Evolutionary conservation across 108 stramenopile genomes (phyloP).

Genomic region (Craspedostauros australis): DNA sequence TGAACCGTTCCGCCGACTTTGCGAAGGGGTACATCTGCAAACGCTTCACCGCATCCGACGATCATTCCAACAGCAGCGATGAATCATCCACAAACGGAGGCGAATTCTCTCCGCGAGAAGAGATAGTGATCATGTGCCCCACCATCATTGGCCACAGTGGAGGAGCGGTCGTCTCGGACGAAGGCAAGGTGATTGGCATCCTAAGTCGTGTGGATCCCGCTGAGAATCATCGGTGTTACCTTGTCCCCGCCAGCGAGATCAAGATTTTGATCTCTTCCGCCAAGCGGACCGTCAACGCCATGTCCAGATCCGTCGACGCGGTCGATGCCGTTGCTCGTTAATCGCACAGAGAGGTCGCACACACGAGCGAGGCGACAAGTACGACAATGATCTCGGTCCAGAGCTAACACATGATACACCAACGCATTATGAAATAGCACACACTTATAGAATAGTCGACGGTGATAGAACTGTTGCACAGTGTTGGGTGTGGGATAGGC

Average conservation of each 20-base stretch:
- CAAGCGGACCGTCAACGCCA: too few relatives aligned
- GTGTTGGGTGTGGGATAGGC: too few relatives aligned
- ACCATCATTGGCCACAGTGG: slow-evolving; percentile 73
- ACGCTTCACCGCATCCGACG: slow-evolving; percentile 33
- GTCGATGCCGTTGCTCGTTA: too few relatives aligned
- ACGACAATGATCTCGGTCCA: too few relatives aligned
- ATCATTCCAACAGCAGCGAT: slow-evolving; percentile 28
- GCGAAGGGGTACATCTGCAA: slow-evolving; percentile 60
- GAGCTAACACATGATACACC: too few relatives aligned
- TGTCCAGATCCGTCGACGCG: too few relatives aligned
- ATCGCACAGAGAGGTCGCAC: too few relatives aligned
- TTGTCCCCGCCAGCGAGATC: slow-evolving; percentile 59
- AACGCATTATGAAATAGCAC: too few relatives aligned
- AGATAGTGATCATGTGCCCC: slow-evolving; percentile 68
- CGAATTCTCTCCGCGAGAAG: slow-evolving; percentile 51
- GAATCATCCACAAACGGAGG: slow-evolving; percentile 17
- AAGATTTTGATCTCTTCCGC: slow-evolving; percentile 51
- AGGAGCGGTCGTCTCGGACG: slow-evolving; percentile 73
- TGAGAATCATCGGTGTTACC: slow-evolving; percentile 66
- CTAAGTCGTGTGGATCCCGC: slow-evolving; percentile 63
- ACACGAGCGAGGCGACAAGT: too few relatives aligned
- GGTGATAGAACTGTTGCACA: too few relatives aligned
- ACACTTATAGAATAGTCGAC: too few relatives aligned
- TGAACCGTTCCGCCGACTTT: slow-evolving; percentile 65
- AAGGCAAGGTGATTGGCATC: slow-evolving; percentile 75